A percentile compares a stretch with the other conserved stretches of the same genome.
Evolutionary conservation across 2,329 filamentous ascomycete species (phyloP).

Genomic region (Penicillium expansum): DNA sequence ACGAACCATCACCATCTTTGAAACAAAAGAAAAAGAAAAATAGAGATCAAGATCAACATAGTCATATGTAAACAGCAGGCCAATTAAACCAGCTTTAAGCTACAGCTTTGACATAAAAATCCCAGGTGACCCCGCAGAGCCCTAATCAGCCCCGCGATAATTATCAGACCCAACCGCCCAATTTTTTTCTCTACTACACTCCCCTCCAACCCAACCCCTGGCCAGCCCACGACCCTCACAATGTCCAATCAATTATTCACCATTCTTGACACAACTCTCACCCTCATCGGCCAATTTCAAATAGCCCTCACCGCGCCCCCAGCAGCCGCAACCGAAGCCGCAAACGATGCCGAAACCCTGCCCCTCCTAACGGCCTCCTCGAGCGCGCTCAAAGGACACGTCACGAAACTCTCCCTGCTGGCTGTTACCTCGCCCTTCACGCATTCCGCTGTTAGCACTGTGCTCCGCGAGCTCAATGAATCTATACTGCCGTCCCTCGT

Average conservation of each 20-base stretch:
- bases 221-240: conserved; percentile 12
- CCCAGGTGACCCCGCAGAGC: conserved; percentile 31
- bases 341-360: conserved; percentile 48
- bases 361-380: conserved; percentile 69
- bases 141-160: conserved; percentile 35
- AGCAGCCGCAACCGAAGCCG: conserved; percentile 9
- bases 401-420: conserved; percentile 82
- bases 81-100: background rate
- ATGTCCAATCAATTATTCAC: conserved; percentile 35
- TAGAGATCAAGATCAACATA: background rate
- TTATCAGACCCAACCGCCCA: conserved; percentile 13
- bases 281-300: conserved; percentile 42
- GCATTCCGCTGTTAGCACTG: conserved; percentile 66
- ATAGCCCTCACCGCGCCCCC: conserved; percentile 32
- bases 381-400: conserved; percentile 72
- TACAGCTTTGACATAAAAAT: background rate
- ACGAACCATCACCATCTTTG: background rate
- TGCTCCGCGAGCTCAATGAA: conserved; percentile 69
- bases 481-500: conserved; percentile 73
- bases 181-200: conserved; percentile 25
- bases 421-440: conserved; percentile 86
- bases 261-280: conserved; percentile 35
- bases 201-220: conserved; percentile 1
- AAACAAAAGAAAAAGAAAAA: background rate
- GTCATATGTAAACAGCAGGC: background rate